These are phyloP conservation scores for Pseudogymnoascus sp. DNA, from an alignment of 2,329 filamentous ascomycete genomes.

Conservation along the genomic window DNA sequence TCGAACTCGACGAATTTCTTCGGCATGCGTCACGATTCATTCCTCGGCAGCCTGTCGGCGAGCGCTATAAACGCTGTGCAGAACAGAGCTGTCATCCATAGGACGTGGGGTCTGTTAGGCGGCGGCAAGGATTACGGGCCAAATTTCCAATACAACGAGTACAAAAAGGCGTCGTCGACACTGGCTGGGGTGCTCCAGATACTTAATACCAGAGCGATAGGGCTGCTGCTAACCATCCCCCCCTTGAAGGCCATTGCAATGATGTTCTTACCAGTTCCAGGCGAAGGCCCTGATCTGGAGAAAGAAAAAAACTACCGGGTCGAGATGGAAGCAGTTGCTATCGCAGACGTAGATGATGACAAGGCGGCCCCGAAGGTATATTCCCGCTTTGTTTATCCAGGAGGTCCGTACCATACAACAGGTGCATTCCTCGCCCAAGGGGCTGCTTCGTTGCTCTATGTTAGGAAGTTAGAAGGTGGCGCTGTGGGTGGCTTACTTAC, in stretches of 20 bases:
- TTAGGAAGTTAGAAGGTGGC: conserved; percentile 7
- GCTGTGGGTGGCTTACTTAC: conserved; percentile 64
- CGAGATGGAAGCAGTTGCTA: conserved; percentile 58
- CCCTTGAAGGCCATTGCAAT: conserved; percentile 36
- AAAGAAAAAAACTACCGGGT: conserved; percentile 50
- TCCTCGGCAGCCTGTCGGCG: conserved; percentile 50
- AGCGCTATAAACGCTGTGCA: conserved; percentile 40
- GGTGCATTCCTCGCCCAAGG: conserved; percentile 19
- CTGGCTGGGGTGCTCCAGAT: conserved; percentile 41
- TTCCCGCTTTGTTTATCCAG: conserved; percentile 29
- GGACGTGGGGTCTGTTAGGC: conserved; percentile 54
- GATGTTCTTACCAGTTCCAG: conserved; percentile 36
- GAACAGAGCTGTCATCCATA: conserved; percentile 50
- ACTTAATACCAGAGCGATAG: conserved; percentile 35
- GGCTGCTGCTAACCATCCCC: conserved; percentile 31
- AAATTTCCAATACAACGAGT: conserved; percentile 54
- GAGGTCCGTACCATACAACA: conserved; percentile 18
- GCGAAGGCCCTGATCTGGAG: conserved; percentile 47
- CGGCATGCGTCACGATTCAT: conserved; percentile 43
- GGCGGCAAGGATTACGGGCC: conserved; percentile 47
- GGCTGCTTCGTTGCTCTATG: conserved; percentile 20
- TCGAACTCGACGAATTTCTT: conserved; percentile 41
- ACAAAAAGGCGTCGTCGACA: conserved; percentile 43
- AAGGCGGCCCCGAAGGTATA: conserved; percentile 38
- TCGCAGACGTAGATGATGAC: conserved; percentile 56